A percentile compares a stretch with the other conserved stretches of the same genome.
phyloP scores from a whole-genome alignment of 2,329 filamentous ascomycete genomes.

The Trichoderma brevicompactum region DNA sequence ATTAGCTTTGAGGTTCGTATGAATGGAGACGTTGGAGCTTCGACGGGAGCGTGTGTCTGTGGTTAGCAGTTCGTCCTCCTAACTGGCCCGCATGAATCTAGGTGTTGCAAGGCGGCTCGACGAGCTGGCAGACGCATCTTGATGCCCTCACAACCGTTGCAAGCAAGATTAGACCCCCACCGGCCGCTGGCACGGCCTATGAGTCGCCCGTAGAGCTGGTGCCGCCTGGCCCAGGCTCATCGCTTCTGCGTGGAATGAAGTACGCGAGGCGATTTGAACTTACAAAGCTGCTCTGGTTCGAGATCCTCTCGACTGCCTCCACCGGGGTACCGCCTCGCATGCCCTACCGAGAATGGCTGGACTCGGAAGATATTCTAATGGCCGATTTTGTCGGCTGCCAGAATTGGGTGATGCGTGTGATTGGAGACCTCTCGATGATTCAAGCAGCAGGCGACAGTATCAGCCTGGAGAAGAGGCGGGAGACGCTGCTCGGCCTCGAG shows the following conservation, averaged over 20 bases:
- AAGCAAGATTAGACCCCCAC: conserved; percentile 4
- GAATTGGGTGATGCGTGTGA: conserved; percentile 24
- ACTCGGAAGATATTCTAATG: conserved; percentile 23
- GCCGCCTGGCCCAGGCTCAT: background rate
- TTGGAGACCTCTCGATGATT: conserved; percentile 21
- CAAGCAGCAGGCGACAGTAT: background rate
- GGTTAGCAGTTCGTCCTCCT: background rate
- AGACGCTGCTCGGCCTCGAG: background rate
- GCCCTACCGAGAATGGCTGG: conserved; percentile 18
- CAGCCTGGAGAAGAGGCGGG: background rate
- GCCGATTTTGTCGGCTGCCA: conserved; percentile 19
- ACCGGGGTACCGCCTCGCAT: conserved; percentile 4
- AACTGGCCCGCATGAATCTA: conserved; percentile 12
- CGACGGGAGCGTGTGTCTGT: background rate
- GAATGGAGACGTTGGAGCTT: background rate
- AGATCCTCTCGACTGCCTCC: conserved; percentile 19
- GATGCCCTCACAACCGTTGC: conserved; percentile 20
- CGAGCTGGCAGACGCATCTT: conserved; percentile 24
- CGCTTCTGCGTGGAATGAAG: conserved; percentile 7
- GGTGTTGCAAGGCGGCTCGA: conserved; percentile 18
- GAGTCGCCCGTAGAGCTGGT: background rate
- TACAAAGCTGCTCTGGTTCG: conserved; percentile 21
- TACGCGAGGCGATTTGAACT: conserved; percentile 21
- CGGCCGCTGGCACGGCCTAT: background rate
- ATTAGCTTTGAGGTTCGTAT: conserved; percentile 28